Base-by-base conservation (phyloP, 2,329 filamentous ascomycete species). In the Nigrospora osmanthi region DNA sequence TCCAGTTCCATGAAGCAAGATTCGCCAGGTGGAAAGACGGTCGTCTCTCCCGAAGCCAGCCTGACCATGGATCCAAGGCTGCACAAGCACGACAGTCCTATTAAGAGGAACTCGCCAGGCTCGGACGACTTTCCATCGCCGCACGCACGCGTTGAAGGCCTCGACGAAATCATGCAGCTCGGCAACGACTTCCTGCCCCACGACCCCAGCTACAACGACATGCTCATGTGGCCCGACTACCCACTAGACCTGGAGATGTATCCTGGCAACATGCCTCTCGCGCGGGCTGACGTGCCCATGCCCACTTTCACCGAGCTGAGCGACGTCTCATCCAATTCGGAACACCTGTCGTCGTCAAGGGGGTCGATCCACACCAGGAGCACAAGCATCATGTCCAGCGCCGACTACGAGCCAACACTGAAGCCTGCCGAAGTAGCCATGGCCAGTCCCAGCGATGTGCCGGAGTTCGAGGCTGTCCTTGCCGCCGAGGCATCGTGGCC, bases 401-500 rank as follows among this genome's bases (percentile, higher is more conserved):
- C 50, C 7, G 67, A 71, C 11, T 63, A 61, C 30, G 67, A 71
- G n/a, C 44, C 47, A 3, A 47, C 48, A 2, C 38, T 60, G 13
- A 69, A 64, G 44, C 47, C 60, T 1, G 47, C 56, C 5, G 63
- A 63, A 4, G 54, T 63, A 45, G 54, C 52, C 3, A 50, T 62
- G 38, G 50, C 52, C 1, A 53, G 48, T 4, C 54, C 53, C 6
- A 49, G 48, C 2, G 62, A 64, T 13, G 64, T 70, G 9, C 60
- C 66, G 9, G 72, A 75, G 46, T 71, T 72, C 35, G 66, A 71
- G 38, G 68, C 67, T 1, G 66, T 76, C 13, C 62, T 74, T 12
- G 68, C 67, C 1, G 67, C 72, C 1, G 72, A 76, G 50, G 65
- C 65, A 2, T 69, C 67, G 1, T 78, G 73, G 74, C 72, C 73